Evolutionary conservation across 306 rosid species (phyloP).

Genomic region (Phaseolus lunatus): DNA sequence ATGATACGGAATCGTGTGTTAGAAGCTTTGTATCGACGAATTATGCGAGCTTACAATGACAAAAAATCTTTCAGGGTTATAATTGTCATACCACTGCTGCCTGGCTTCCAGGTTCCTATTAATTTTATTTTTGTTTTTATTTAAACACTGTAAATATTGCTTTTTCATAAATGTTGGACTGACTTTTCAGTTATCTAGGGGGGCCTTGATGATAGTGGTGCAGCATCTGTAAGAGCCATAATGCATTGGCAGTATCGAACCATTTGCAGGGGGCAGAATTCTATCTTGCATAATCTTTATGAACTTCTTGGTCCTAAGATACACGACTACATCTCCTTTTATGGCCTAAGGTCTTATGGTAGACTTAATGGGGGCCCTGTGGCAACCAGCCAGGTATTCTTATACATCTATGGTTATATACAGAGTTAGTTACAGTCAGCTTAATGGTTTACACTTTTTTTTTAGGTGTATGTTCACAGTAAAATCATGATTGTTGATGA

Average conservation of each 20-base stretch:
- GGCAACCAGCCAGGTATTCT: constrained; percentile 94
- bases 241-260: constrained; percentile 99
- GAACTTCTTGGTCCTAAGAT: constrained; percentile 77
- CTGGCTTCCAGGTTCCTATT: constrained; percentile 91
- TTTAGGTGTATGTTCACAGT: constrained; percentile 97
- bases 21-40: constrained; percentile 80
- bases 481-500: constrained; percentile 95
- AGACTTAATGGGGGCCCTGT: constrained; percentile 85
- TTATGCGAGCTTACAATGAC: constrained; percentile 85
- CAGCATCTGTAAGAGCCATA: constrained; percentile 99
- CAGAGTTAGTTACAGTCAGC: constrained; percentile 40
- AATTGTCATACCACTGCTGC: constrained; percentile 91
- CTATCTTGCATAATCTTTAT: constrained; percentile 80
- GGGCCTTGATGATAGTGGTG: constrained; percentile 98
- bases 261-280: constrained; percentile 84
- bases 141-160: constrained; percentile 40
- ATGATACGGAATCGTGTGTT: constrained; percentile 85
- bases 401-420: constrained; percentile 23
- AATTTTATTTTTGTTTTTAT: constrained; percentile 17
- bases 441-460: constrained; percentile 19
- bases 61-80: constrained; percentile 87
- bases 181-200: constrained; percentile 66
- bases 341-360: constrained; percentile 90
- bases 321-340: constrained; percentile 92
- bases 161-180: constrained; percentile 40